phyloP scores from a whole-genome alignment of 2,329 filamentous ascomycete species.

The Zelopaecilomyces penicillatus region DNA sequence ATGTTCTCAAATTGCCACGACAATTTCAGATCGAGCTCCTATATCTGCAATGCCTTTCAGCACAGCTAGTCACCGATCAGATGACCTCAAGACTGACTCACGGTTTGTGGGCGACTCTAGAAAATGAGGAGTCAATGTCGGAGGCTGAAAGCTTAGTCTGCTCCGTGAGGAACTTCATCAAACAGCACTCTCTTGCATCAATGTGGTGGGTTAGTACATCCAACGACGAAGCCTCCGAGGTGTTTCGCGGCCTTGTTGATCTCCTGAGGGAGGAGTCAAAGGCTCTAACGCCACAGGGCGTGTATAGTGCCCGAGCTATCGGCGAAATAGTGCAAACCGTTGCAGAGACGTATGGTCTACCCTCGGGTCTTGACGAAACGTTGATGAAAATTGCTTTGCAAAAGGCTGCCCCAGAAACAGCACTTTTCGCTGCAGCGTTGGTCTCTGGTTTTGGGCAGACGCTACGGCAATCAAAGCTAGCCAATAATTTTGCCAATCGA shows the following conservation, averaged over 20 bases:
- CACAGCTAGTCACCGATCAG: constrained; percentile 47
- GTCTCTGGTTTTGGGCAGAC: constrained; percentile 44
- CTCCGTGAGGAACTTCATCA: constrained; percentile 30
- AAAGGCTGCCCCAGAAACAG: constrained; percentile 37
- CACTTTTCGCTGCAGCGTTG: constrained; percentile 41
- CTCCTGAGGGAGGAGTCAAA: constrained; percentile 36
- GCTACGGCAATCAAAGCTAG: constrained; percentile 37
- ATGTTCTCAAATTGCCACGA: constrained; percentile 30
- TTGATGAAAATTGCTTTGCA: constrained; percentile 37
- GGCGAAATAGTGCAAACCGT: constrained; percentile 40
- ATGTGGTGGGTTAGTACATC: constrained; percentile 30
- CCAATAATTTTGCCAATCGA: constrained; percentile 49
- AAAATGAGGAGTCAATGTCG: constrained; percentile 23
- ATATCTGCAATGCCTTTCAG: constrained; percentile 41
- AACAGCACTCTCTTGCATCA: constrained; percentile 22
- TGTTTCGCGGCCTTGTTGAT: constrained; percentile 35
- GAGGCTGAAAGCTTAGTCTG: constrained; percentile 38
- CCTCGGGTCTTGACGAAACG: constrained; percentile 37
- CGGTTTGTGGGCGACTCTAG: constrained; percentile 38
- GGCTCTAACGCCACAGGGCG: constrained; percentile 31
- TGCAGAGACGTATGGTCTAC: constrained; percentile 38
- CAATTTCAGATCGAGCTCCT: constrained; percentile 41
- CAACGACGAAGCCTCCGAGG: constrained; percentile 23
- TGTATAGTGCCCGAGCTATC: constrained; percentile 48
- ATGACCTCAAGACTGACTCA: constrained; percentile 35